Evolutionary conservation across 495 filamentous ascomycete species (phyloP).

Genomic region (Aspergillus sclerotiicarbonarius): DNA sequence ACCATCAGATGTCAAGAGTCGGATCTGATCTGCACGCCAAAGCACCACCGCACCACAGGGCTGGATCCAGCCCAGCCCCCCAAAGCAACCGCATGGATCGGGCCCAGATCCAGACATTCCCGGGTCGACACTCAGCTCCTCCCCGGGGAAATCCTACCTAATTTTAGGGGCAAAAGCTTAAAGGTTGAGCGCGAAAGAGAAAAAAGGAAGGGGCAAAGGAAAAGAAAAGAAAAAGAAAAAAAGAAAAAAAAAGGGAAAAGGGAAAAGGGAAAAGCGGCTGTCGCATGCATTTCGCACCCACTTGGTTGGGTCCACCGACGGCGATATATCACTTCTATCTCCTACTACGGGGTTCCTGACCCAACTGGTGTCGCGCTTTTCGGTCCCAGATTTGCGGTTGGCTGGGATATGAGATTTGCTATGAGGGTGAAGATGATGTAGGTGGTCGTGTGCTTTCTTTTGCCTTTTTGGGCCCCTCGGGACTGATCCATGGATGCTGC

Average conservation of each 20-base stretch:
- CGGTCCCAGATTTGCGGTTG: not conserved
- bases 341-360: not conserved
- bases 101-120: conserved; percentile 8
- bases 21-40: conserved; percentile 9
- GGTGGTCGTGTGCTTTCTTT: not conserved
- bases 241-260: not conserved
- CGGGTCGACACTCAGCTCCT: not conserved
- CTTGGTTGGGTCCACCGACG: conserved; percentile 1
- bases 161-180: conserved; percentile 1
- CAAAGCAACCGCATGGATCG: conserved; percentile 1
- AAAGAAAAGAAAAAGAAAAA: not conserved
- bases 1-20: not conserved
- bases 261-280: not conserved
- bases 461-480: not conserved
- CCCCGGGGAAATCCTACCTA: not conserved
- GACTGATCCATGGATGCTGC: not conserved
- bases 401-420: not conserved
- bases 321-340: conserved; percentile 1
- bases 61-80: not conserved
- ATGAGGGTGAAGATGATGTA: not conserved
- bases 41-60: not conserved
- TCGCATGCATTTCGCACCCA: not conserved
- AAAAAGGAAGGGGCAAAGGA: not conserved
- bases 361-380: not conserved
- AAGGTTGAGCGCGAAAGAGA: not conserved